phyloP scores from a whole-genome alignment of 768 basidiomycete genomes.

The Phlebiopsis flavidoalba region DNA sequence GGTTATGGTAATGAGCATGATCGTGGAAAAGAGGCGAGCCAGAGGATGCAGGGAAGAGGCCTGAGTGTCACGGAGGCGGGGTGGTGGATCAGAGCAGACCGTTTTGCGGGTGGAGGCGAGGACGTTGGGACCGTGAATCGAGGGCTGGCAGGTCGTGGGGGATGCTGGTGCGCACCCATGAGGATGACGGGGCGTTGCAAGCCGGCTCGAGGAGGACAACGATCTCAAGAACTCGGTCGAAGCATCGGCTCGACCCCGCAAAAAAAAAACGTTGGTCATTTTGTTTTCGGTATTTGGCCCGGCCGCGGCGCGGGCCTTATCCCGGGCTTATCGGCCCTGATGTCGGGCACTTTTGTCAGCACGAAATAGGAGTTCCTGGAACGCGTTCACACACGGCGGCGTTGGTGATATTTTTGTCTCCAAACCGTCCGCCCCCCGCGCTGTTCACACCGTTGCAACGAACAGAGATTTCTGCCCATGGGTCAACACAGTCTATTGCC shows the following conservation, averaged over 20 bases:
- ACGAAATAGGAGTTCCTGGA: background rate
- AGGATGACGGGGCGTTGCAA: slow-evolving; percentile 7
- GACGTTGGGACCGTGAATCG: background rate
- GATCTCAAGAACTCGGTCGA: slow-evolving; percentile 4
- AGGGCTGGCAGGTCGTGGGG: background rate
- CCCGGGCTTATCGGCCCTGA: background rate
- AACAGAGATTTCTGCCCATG: background rate
- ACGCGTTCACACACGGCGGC: too few relatives aligned
- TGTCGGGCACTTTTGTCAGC: background rate
- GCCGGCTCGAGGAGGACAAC: slow-evolving; percentile 8
- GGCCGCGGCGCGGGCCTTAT: slow-evolving; percentile 1
- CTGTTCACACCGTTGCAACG: background rate
- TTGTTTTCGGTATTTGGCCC: background rate
- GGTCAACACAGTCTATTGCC: too few relatives aligned
- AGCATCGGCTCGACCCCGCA: slow-evolving; percentile 3
- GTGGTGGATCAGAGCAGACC: background rate
- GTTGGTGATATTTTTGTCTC: background rate
- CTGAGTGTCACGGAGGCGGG: background rate
- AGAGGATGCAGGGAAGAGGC: background rate
- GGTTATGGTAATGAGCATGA: slow-evolving; percentile 4
- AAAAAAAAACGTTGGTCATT: slow-evolving; percentile 4
- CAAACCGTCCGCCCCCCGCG: too few relatives aligned
- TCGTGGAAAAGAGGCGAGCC: slow-evolving; percentile 5
- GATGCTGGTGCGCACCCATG: background rate
- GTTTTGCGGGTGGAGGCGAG: background rate